Base-by-base conservation (phyloP, 352 stramenopile species). In the Blastocystis sp. region DNA sequence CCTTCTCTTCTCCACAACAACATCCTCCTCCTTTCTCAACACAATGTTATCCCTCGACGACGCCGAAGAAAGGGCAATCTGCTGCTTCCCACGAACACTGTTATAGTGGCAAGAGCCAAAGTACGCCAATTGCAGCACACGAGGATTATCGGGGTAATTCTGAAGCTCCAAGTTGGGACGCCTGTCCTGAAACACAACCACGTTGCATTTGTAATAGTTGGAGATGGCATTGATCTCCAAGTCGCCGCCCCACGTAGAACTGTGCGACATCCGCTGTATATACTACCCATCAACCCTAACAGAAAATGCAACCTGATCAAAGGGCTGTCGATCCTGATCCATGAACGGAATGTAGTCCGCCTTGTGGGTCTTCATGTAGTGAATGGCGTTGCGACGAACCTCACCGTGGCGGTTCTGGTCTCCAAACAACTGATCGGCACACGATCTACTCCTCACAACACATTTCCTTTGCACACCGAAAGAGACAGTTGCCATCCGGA, bases 121-220 rank as follows among this genome's bases (percentile, higher is more conserved):
- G 57, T 77, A 79, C 92, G 42, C 93, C 92, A 6, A 89, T 93
- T 24, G 93, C 95, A 95, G 34, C 87, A 92, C 89, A 94, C 95
- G 71, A 94, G 90, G 92, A 95, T 95, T 17, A 92, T 92, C 61
- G 92, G 90, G 43, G 91, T 82, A 34, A 90, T 91, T 38, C 93
- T 93, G 87, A 94, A 91, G 63, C 93, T 91, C 77, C 89, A 87
- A 1, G 54, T 89, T 63, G 17, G 71, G 81, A 28, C 43, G 68
- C 43, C 17, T 69, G 66, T 65, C 71, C 34, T 84, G 63, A 42
- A 63, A 78, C 3, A 76, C 71, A 65, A 65, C 17, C 21, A 88
- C 78, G 48, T 63, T 65, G 42, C 71, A 80, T 57, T 87, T 89
- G 42, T 71, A 74, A 76, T 52, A 66, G 74, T 74, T 66, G 62